Percentiles rank a stretch among this genome's conserved stretches.
Evolutionary conservation across 129 eudicot genomes (phyloP).

Genomic region (Flaveria robusta): DNA sequence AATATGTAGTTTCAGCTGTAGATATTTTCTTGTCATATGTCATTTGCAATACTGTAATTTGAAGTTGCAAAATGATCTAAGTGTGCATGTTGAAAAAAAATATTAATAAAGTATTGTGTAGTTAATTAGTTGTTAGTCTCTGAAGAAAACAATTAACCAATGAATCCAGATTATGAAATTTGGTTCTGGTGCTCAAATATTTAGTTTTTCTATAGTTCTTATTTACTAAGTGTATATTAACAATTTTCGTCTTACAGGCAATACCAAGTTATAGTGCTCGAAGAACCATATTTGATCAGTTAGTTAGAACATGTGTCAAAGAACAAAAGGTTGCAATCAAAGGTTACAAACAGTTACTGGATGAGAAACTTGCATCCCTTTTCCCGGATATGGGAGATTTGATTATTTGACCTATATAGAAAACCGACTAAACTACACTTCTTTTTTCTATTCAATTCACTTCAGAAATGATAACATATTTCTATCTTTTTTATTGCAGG

Average conservation of each 20-base stretch:
- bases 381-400: too few relatives aligned
- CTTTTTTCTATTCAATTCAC: too few relatives aligned
- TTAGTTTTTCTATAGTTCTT: neutral
- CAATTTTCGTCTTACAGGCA: conserved; percentile 52
- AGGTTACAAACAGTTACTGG: conserved; percentile 87
- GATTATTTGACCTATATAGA: too few relatives aligned
- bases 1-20: too few relatives aligned
- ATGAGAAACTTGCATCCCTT: conserved; percentile 38
- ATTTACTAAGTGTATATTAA: neutral
- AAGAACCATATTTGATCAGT: conserved; percentile 89
- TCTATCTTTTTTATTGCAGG: too few relatives aligned
- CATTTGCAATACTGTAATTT: neutral
- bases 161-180: neutral
- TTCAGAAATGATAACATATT: too few relatives aligned
- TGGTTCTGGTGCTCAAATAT: neutral
- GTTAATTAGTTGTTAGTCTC: conserved; percentile 17
- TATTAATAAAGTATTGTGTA: too few relatives aligned
- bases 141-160: neutral
- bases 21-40: too few relatives aligned
- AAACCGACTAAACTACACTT: too few relatives aligned
- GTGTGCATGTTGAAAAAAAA: too few relatives aligned
- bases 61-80: too few relatives aligned
- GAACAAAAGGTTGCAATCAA: conserved; percentile 91
- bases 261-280: conserved; percentile 85
- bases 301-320: conserved; percentile 92